A percentile compares a stretch with the other conserved stretches of the same genome.
Evolutionary conservation across 106 monocot genomes (phyloP).

Genomic region (Allium fistulosum): DNA sequence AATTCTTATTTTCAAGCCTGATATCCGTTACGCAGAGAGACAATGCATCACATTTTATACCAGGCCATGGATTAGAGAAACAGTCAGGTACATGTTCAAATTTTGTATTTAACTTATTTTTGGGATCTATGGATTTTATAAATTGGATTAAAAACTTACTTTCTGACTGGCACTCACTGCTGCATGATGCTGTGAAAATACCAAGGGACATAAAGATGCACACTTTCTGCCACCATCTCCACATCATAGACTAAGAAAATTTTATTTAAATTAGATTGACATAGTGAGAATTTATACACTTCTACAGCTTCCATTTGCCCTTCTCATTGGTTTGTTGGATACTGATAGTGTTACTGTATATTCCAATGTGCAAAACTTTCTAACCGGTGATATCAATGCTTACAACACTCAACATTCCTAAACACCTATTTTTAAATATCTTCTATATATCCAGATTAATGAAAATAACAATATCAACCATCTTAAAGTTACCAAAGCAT

Average conservation of each 20-base stretch:
- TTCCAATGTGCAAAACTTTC: too few relatives aligned
- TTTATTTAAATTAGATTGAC: not conserved
- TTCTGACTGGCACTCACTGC: not conserved
- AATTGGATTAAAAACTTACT: conserved; percentile 12
- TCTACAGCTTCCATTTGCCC: too few relatives aligned
- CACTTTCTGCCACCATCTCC: not conserved
- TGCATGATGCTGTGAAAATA: conserved; percentile 1
- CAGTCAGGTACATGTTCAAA: not conserved
- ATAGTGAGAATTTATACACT: not conserved
- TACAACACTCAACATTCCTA: too few relatives aligned
- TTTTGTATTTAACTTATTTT: conserved; percentile 3
- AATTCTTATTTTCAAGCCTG: conserved; percentile 9
- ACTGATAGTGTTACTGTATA: too few relatives aligned
- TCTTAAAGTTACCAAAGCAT: too few relatives aligned
- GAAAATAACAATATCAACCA: too few relatives aligned
- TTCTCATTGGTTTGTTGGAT: too few relatives aligned
- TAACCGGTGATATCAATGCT: too few relatives aligned
- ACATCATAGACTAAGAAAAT: not conserved
- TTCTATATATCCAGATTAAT: too few relatives aligned
- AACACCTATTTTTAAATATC: too few relatives aligned
- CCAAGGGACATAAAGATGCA: not conserved
- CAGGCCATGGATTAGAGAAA: conserved; percentile 9
- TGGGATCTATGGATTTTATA: conserved; percentile 2
- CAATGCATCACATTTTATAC: conserved; percentile 9
- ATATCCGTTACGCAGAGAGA: conserved; percentile 8